Base-by-base conservation (phyloP, 331 rosid genomes). In the Malus hybrid region DNA sequence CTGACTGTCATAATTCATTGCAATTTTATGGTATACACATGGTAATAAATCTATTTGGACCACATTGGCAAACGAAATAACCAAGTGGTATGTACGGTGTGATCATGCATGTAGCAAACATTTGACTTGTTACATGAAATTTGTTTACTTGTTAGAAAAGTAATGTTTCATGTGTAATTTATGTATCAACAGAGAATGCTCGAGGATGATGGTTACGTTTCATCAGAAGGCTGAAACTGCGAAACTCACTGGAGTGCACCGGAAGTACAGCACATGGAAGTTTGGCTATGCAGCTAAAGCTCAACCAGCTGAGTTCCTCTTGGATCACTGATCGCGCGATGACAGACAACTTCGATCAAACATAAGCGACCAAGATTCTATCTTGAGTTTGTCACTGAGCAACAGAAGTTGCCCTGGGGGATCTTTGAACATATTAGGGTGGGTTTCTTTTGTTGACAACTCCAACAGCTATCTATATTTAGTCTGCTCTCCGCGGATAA, bases 151-250 rank as follows among this genome's bases (percentile, higher is more conserved):
- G 24, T 24, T 7, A 42, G 29, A 24, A 36, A 32, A 5, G 48
- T 73, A 10, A 57, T 65, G 6, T 34, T 19, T 10, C 24, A 31
- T 14, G 13, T 27, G 42, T 2, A 1, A 6, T 59, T 7, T 34
- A 0, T 29, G 69, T 34, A 36, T 46, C 36, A 73, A 73, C 52
- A 93, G 98, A 71, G 91, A 87, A 77, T 93, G 98, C 86, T 89
- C 98, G 42, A 85, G 76, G 78, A 28, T 85, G 93, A 88, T 90
- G 91, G 95, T 90, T 65, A 55, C 69, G 76, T 87, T 86, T 86
- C 98, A 93, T 81, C 88, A 82, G 82, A 87, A 79, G 68, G 94
- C 95, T n/a, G 86, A 89, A 48, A 82, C 87, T 1, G 98, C 91
- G 36, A 87, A 86, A 76, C 90, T 88, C 42, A 88, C 95, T 2